Base-by-base conservation (phyloP, 2,329 filamentous ascomycete species). In the Knufia fluminis region DNA sequence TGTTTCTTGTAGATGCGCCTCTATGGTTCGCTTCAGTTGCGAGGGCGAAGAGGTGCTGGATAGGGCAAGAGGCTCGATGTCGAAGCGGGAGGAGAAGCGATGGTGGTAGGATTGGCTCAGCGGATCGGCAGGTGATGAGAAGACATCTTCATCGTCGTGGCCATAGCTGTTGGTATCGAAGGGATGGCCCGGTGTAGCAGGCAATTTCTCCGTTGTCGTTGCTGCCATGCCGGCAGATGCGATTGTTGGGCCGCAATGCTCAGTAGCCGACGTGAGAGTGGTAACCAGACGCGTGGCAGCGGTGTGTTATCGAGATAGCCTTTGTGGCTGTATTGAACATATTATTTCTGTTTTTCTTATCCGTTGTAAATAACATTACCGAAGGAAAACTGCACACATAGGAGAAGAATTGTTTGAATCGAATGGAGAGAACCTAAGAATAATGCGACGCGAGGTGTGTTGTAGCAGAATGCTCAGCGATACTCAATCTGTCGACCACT, bases 1-100 rank as follows among this genome's bases (percentile, higher is more conserved):
- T 1, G 91, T 96, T 67, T 98, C 92, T 54, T 85, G 82, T 42
- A 98, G 76, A 68, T 97, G 92, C 46, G 90, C 88, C 67, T 95
- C 85, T 39, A 98, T 75, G 39, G 89, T 89, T 57, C 86, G 83
- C 68, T 86, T 94, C 35, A 89, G 87, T 63, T 96, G 89, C 49
- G 82, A 80, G 8, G 91, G 88, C 1, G 91, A 95, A 23, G 86
- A 75, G 47, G 70, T 69, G n/a, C 87, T 79, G 57, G 86, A 85
- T 19, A 91, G 73, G 32, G 83, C 83, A 65, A 94, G 90, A 23
- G 86, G 71, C 46, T 91, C 82, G 43, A 80, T 79, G 66, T 95
- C 88, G 64, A 94, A 94, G 12, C 56, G 50, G 55, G 80, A 78
- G 49, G 87, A 89, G 67, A 86, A 92, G 57, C 89, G 83, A 57